Evolutionary conservation across 2,329 filamentous ascomycete species (phyloP).

Genomic region (Huntiella savannae): DNA sequence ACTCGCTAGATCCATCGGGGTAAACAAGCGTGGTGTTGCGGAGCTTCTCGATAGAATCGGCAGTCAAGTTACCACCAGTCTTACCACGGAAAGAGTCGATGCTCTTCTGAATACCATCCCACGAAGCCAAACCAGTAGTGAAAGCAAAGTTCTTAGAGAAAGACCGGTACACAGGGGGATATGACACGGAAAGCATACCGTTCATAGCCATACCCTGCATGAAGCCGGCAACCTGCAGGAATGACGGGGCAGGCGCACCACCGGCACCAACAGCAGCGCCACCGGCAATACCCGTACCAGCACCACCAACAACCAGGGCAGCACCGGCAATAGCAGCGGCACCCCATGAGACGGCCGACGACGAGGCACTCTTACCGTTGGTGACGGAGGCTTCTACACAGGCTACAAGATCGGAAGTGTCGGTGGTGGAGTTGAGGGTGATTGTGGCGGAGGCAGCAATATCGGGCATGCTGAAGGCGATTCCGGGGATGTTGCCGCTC

Average conservation of each 20-base stretch:
- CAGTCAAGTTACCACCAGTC: slow-evolving; percentile 75
- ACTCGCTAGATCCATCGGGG: slow-evolving; percentile 34
- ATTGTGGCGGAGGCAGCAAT: slow-evolving; percentile 72
- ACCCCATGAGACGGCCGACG: slow-evolving; percentile 63
- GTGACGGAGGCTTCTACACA: slow-evolving; percentile 67
- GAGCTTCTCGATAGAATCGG: slow-evolving; percentile 58
- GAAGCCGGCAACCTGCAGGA: slow-evolving; percentile 68
- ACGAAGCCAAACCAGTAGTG: slow-evolving; percentile 67
- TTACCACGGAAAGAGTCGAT: slow-evolving; percentile 67
- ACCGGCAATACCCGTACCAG: slow-evolving; percentile 43
- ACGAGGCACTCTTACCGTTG: slow-evolving; percentile 68
- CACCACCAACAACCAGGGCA: slow-evolving; percentile 53
- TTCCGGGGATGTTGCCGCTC: slow-evolving; percentile 58
- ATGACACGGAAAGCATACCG: slow-evolving; percentile 83
- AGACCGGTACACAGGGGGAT: slow-evolving; percentile 71
- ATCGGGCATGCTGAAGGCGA: slow-evolving; percentile 81
- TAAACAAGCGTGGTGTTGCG: slow-evolving; percentile 59
- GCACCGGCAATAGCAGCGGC: slow-evolving; percentile 74
- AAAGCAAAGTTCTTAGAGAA: slow-evolving; percentile 91
- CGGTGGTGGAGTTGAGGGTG: slow-evolving; percentile 45
- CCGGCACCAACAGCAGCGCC: slow-evolving; percentile 31
- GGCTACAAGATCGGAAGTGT: slow-evolving; percentile 41
- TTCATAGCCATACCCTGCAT: slow-evolving; percentile 91
- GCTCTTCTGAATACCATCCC: slow-evolving; percentile 56
- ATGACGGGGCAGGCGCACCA: slow-evolving; percentile 52